Conservation (phyloP, 2,329 filamentous ascomycete species). For the Ustulina deusta region DNA sequence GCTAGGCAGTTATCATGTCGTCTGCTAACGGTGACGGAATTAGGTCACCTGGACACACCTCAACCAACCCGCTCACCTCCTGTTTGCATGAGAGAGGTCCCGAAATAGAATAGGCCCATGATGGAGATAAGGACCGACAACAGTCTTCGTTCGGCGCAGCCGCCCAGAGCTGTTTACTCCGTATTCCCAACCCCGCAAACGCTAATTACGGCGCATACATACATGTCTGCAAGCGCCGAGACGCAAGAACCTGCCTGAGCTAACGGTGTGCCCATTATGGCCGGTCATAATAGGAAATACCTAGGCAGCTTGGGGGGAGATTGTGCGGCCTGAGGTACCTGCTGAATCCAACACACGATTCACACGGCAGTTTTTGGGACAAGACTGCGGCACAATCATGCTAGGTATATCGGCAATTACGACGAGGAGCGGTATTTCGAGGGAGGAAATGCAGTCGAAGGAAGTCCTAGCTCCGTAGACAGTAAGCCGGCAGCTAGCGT, state of each 20-base stretch:
- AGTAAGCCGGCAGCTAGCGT: conserved; percentile 29
- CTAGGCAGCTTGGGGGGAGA: neutral
- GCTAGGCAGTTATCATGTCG: conserved; percentile 11
- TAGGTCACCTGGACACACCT: conserved; percentile 33
- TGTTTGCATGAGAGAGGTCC: conserved; percentile 18
- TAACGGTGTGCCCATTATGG: conserved; percentile 2
- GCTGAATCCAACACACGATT: conserved; percentile 15
- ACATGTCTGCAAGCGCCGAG: conserved; percentile 29
- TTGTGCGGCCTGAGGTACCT: neutral
- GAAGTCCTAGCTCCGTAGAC: conserved; percentile 19
- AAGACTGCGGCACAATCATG: conserved; percentile 1
- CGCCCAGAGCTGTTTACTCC: conserved; percentile 12
- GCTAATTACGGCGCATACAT: conserved; percentile 14
- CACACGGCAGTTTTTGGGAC: conserved; percentile 19
- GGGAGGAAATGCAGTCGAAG: conserved; percentile 4
- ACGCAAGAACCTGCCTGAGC: conserved; percentile 27
- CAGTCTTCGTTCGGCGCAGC: neutral
- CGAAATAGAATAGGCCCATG: conserved; percentile 20
- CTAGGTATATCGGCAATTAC: conserved; percentile 1
- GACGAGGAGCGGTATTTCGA: conserved; percentile 13
- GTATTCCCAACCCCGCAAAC: conserved; percentile 31
- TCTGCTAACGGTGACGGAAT: conserved; percentile 33
- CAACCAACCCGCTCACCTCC: conserved; percentile 18
- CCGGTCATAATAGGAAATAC: conserved; percentile 1
- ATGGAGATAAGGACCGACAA: conserved; percentile 27